These are phyloP conservation scores for Lactifluus volemus DNA, from an alignment of 768 basidiomycete genomes.

Conservation along the genomic window DNA sequence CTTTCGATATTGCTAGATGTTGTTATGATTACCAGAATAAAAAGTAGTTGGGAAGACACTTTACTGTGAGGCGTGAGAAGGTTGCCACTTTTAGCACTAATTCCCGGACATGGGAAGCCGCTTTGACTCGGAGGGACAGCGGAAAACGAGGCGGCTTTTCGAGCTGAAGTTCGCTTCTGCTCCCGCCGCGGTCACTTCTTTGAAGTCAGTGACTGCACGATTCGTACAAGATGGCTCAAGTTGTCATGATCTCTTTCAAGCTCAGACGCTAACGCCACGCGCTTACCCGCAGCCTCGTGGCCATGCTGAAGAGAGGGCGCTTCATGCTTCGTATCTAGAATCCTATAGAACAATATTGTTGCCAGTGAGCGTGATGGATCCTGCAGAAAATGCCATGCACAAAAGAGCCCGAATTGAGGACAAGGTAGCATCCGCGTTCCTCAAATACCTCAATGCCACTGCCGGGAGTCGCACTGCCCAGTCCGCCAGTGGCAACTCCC, in stretches of 20 bases:
- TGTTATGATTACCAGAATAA: not conserved
- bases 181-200: too few relatives aligned
- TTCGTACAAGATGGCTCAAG: too few relatives aligned
- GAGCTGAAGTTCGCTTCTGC: too few relatives aligned
- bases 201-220: too few relatives aligned
- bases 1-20: not conserved
- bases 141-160: too few relatives aligned
- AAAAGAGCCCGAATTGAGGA: conserved; percentile 1
- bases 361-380: not conserved
- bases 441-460: not conserved
- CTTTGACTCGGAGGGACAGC: too few relatives aligned
- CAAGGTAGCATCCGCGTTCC: not conserved
- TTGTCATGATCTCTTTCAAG: too few relatives aligned
- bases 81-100: too few relatives aligned
- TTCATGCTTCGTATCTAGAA: not conserved
- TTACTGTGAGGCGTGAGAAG: too few relatives aligned
- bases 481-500: not conserved
- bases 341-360: not conserved
- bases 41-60: too few relatives aligned
- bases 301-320: not conserved
- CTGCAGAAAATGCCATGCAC: not conserved
- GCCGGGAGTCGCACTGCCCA: not conserved
- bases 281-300: not conserved
- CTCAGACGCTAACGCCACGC: too few relatives aligned
- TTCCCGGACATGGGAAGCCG: too few relatives aligned